These are phyloP conservation scores for Fusarium piperis DNA, from an alignment of 2,329 filamentous ascomycete genomes.

Conservation along the genomic window DNA sequence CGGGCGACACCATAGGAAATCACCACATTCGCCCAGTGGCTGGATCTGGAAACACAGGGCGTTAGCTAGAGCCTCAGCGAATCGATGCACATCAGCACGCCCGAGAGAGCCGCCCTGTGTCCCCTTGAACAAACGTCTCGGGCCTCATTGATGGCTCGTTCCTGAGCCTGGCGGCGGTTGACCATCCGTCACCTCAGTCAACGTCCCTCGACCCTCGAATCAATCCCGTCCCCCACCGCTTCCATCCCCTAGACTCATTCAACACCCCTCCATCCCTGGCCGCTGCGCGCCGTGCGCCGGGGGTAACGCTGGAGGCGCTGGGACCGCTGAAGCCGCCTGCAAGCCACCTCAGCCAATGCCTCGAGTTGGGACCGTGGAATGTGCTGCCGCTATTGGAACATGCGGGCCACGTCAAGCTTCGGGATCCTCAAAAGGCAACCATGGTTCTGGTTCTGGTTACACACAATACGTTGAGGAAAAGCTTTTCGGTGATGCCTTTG, in stretches of 20 bases:
- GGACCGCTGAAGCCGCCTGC: conserved; percentile 35
- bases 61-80: neutral
- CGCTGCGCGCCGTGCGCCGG: conserved; percentile 9
- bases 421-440: neutral
- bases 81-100: neutral
- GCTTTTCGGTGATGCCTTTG: neutral
- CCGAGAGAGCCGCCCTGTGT: neutral
- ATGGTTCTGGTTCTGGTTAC: neutral
- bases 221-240: conserved; percentile 15
- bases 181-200: neutral
- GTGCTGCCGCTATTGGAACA: conserved; percentile 39
- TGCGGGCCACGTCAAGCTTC: conserved; percentile 29
- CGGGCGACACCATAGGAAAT: neutral
- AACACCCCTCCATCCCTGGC: conserved; percentile 20
- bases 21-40: conserved; percentile 1
- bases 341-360: conserved; percentile 42
- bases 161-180: conserved; percentile 19
- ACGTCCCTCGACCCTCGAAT: neutral
- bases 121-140: conserved; percentile 15
- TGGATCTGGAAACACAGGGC: neutral
- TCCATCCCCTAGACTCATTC: conserved; percentile 22
- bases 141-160: conserved; percentile 31
- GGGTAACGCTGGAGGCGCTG: conserved; percentile 34
- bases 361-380: conserved; percentile 39
- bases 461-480: neutral